Percentiles rank a stretch among this genome's conserved stretches.
Evolutionary conservation across 345 rosid species (phyloP).

Genomic region (Capsella bursapastoris): DNA sequence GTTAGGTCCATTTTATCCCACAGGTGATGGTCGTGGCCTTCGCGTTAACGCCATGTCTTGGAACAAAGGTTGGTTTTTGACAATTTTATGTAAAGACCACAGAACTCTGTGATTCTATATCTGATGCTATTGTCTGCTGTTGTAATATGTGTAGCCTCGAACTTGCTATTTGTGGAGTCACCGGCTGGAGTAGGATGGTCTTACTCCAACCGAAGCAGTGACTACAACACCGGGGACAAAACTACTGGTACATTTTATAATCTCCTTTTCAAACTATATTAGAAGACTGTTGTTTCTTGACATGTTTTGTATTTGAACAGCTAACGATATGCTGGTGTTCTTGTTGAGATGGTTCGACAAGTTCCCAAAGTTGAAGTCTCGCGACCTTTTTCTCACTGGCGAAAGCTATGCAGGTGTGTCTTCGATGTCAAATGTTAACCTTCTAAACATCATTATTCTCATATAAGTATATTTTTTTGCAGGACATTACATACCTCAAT

Average conservation of each 20-base stretch:
- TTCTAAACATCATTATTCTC: background rate
- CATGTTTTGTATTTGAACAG: slow-evolving; percentile 43
- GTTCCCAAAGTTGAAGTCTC: slow-evolving; percentile 73
- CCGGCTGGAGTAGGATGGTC: slow-evolving; percentile 98
- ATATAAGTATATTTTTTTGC: background rate
- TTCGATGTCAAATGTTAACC: background rate
- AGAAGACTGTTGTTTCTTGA: slow-evolving; percentile 2
- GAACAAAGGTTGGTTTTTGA: slow-evolving; percentile 60
- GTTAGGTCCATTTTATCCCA: slow-evolving; percentile 86
- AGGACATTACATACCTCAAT: slow-evolving; percentile 93
- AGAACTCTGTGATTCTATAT: slow-evolving; percentile 7
- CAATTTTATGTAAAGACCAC: background rate
- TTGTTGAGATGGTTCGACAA: slow-evolving; percentile 74
- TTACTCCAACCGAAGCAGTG: slow-evolving; percentile 75
- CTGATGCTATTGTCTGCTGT: slow-evolving; percentile 2
- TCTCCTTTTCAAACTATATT: background rate
- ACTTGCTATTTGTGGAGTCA: slow-evolving; percentile 88
- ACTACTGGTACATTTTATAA: slow-evolving; percentile 51
- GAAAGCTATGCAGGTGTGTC: slow-evolving; percentile 95
- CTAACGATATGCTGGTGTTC: slow-evolving; percentile 72
- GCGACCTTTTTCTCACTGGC: slow-evolving; percentile 76
- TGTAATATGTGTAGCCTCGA: slow-evolving; percentile 57
- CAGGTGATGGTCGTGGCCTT: slow-evolving; percentile 83
- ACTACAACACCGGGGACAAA: slow-evolving; percentile 72
- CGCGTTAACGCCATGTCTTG: slow-evolving; percentile 79